Evolutionary conservation across 176 grass and related monocot genomes (phyloP).

Genomic region (Cymbopogon citratus): DNA sequence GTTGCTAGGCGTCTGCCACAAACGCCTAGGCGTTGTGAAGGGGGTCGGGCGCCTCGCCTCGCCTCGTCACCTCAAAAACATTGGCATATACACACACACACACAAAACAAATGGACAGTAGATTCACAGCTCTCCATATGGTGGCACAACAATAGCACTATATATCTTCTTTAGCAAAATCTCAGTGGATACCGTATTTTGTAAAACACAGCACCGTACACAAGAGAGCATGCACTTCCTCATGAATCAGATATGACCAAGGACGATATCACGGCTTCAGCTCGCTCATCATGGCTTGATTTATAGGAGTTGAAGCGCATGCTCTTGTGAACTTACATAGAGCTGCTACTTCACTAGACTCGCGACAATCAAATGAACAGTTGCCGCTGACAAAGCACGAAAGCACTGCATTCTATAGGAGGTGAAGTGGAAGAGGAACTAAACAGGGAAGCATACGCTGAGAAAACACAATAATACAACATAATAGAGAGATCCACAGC

Average conservation of each 20-base stretch:
- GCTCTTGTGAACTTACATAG: no score
- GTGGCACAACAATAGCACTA: background rate
- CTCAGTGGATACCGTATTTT: background rate
- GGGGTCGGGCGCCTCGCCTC: no score
- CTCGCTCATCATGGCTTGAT: background rate
- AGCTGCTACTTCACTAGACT: background rate
- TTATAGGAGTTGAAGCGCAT: no score
- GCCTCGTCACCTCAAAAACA: no score
- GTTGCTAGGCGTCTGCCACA: no score
- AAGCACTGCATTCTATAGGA: background rate
- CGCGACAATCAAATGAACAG: background rate
- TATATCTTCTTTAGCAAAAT: background rate
- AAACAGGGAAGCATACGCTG: background rate
- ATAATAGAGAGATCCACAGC: conserved; percentile 36
- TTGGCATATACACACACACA: no score
- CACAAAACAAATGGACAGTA: background rate
- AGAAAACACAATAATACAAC: background rate
- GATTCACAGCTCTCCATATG: background rate
- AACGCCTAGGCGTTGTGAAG: no score
- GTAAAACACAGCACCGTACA: background rate
- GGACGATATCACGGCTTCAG: background rate
- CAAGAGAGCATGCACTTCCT: background rate
- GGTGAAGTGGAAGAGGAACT: background rate
- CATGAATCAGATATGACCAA: background rate
- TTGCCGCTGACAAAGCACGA: background rate